A percentile compares a stretch with the other conserved stretches of the same genome.
Evolutionary conservation across 1,284 basidiomycete species (phyloP).

Genomic region (Rhodotorula sp.): DNA sequence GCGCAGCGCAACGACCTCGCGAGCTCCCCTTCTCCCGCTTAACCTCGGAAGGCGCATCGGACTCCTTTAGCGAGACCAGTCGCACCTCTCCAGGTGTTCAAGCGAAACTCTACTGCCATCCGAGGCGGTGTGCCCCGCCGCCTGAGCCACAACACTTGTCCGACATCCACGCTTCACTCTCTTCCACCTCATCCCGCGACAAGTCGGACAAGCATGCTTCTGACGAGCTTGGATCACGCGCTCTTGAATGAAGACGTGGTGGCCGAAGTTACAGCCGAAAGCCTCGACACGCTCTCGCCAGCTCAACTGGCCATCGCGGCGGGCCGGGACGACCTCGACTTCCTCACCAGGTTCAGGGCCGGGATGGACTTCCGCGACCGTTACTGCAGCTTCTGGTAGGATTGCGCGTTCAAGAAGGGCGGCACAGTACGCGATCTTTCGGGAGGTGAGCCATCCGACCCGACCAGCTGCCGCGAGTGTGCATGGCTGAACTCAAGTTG

Average conservation of each 20-base stretch:
- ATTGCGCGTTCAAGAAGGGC: no score
- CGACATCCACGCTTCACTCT: no score
- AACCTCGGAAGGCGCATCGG: neutral
- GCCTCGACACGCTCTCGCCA: neutral
- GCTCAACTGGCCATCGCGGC: conserved; percentile 5
- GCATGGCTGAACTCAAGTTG: neutral
- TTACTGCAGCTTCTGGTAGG: neutral
- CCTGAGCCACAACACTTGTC: no score
- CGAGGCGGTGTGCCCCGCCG: neutral
- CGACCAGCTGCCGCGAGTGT: no score
- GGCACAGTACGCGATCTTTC: neutral
- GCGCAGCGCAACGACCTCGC: no score
- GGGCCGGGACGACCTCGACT: neutral
- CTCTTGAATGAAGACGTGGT: neutral
- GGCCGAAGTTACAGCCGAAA: neutral
- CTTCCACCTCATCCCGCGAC: no score
- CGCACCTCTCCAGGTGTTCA: no score
- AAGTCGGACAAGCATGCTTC: no score
- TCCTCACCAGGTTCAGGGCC: neutral
- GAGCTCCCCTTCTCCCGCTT: no score
- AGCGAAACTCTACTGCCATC: neutral
- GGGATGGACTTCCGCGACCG: neutral
- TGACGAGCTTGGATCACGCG: neutral
- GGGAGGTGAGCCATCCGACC: neutral
- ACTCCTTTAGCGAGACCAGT: neutral